phyloP scores from a whole-genome alignment of 371 early-diverging fungal species.

The Rhizopus delemar region DNA sequence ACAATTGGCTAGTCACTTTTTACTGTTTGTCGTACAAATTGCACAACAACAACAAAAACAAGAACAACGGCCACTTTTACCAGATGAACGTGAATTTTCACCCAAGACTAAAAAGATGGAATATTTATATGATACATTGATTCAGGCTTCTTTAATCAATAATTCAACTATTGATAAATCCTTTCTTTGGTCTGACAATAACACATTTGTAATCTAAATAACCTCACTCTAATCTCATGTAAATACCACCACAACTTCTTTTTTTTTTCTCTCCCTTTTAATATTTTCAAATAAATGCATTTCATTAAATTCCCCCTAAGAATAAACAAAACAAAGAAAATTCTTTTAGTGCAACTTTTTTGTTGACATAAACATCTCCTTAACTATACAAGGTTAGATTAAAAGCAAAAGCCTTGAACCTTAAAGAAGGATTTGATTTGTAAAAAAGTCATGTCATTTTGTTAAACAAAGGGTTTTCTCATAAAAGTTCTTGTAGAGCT shows the following conservation, averaged over 20 bases:
- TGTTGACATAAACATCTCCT: too few species aligned
- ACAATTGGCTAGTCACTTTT: conserved; percentile 32
- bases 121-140: conserved; percentile 46
- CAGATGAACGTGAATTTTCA: conserved; percentile 36
- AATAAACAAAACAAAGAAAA: too few species aligned
- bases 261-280: neutral
- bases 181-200: conserved; percentile 46
- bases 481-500: too few species aligned
- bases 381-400: too few species aligned
- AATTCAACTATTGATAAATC: conserved; percentile 28
- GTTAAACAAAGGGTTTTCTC: too few species aligned
- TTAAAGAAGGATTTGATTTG: too few species aligned
- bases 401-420: too few species aligned
- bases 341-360: too few species aligned
- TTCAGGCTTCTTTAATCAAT: conserved; percentile 41
- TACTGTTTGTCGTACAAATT: conserved; percentile 34
- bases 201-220: conserved; percentile 5
- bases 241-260: neutral
- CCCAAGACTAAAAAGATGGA: conserved; percentile 31
- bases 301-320: neutral
- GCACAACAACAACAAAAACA: conserved; percentile 1
- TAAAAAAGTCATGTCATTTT: too few species aligned
- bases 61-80: conserved; percentile 10
- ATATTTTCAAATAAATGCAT: neutral
- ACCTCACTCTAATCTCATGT: neutral